phyloP scores from a whole-genome alignment of 371 early-diverging fungal species.

The Umbelopsis sp. region DNA sequence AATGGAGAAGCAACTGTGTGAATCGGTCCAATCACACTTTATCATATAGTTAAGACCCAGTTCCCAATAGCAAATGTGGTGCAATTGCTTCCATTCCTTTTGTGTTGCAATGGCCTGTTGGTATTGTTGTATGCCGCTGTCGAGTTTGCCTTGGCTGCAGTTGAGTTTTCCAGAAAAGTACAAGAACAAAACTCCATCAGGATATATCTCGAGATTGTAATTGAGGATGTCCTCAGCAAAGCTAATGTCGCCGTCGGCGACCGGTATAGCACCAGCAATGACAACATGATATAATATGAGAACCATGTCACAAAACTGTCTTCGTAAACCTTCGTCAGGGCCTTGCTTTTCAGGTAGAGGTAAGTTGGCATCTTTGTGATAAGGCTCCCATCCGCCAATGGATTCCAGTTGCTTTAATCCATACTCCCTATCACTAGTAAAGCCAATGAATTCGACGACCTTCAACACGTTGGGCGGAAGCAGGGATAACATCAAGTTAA shows the following conservation, averaged over 20 bases:
- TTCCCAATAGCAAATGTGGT: slow-evolving; percentile 82
- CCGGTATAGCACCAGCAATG: slow-evolving; percentile 61
- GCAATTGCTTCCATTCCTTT: slow-evolving; percentile 76
- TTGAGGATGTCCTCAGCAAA: slow-evolving; percentile 51
- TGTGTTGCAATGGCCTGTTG: slow-evolving; percentile 44
- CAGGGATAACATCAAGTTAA: slow-evolving; percentile 52
- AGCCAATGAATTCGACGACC: slow-evolving; percentile 73
- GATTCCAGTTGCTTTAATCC: slow-evolving; percentile 67
- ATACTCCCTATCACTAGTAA: slow-evolving; percentile 66
- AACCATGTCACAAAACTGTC: slow-evolving; percentile 63
- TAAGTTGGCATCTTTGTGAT: slow-evolving; percentile 19
- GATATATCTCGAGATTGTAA: slow-evolving; percentile 47
- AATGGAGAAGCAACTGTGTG: slow-evolving; percentile 54
- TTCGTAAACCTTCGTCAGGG: slow-evolving; percentile 37
- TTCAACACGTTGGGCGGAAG: slow-evolving; percentile 54
- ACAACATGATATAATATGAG: slow-evolving; percentile 70
- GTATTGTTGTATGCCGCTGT: slow-evolving; percentile 56
- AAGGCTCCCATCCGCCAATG: slow-evolving; percentile 52
- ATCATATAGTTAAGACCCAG: slow-evolving; percentile 53
- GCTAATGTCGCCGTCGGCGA: slow-evolving; percentile 50
- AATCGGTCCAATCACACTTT: slow-evolving; percentile 56
- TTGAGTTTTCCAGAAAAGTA: slow-evolving; percentile 62
- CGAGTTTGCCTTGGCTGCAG: slow-evolving; percentile 49
- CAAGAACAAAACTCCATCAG: slow-evolving; percentile 66
- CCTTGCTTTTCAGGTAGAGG: slow-evolving; percentile 13